Evolutionary conservation across 2,329 filamentous ascomycete genomes (phyloP).

Genomic region (Aureobasidium pullulans): DNA sequence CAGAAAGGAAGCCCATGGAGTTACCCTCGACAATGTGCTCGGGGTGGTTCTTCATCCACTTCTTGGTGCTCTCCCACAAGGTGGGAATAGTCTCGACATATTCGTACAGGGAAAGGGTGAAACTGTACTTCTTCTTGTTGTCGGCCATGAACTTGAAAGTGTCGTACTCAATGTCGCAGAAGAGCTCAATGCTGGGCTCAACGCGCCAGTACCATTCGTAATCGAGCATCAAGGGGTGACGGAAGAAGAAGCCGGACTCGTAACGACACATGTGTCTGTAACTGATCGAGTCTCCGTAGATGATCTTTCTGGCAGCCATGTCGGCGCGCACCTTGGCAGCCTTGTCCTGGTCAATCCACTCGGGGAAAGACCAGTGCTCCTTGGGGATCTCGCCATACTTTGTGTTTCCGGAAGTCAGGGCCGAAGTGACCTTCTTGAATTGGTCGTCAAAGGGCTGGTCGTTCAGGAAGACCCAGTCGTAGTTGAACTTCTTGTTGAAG

Average conservation of each 20-base stretch:
- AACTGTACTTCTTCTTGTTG: slow-evolving; percentile 96
- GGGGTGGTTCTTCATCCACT: slow-evolving; percentile 84
- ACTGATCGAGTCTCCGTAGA: slow-evolving; percentile 93
- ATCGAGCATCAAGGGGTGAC: slow-evolving; percentile 83
- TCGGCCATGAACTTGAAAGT: slow-evolving; percentile 96
- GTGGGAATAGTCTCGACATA: slow-evolving; percentile 95
- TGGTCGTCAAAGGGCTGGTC: slow-evolving; percentile 87
- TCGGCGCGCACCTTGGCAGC: slow-evolving; percentile 85
- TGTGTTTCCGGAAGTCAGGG: slow-evolving; percentile 86
- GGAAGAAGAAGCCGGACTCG: slow-evolving; percentile 99
- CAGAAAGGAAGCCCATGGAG: slow-evolving; percentile 83
- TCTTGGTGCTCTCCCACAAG: slow-evolving; percentile 90
- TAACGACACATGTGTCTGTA: slow-evolving; percentile 99
- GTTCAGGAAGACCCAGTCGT: slow-evolving; percentile 99
- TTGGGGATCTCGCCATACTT: slow-evolving; percentile 81
- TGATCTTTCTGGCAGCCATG: slow-evolving; percentile 91
- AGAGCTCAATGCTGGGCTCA: slow-evolving; percentile 92
- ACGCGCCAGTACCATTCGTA: slow-evolving; percentile 99
- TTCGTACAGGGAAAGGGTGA: slow-evolving; percentile 90
- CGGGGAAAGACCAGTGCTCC: slow-evolving; percentile 96
- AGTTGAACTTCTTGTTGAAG: slow-evolving; percentile 94
- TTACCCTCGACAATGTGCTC: slow-evolving; percentile 81
- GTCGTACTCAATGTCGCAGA: slow-evolving; percentile 91
- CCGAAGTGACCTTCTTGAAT: slow-evolving; percentile 86
- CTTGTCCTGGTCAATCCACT: slow-evolving; percentile 92